phyloP scores from a whole-genome alignment of 2,329 filamentous ascomycete genomes.

The Thermothelomyces thermophilus region DNA sequence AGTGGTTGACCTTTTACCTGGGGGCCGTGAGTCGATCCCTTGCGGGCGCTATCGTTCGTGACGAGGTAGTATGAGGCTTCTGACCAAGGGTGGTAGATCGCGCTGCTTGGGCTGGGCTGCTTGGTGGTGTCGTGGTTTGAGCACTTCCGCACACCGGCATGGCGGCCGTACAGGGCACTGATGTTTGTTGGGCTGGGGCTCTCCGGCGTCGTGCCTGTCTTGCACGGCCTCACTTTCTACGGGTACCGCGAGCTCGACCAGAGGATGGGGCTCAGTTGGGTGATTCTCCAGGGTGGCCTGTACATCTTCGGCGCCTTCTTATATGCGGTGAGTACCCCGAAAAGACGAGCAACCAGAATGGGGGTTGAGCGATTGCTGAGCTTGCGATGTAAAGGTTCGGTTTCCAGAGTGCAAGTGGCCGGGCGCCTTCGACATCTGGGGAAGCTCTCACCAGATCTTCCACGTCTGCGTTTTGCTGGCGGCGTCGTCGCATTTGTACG shows the following conservation, averaged over 20 bases:
- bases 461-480: conserved; percentile 83
- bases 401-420: conserved; percentile 77
- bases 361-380: neutral
- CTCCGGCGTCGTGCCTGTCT: conserved; percentile 74
- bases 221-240: conserved; percentile 66
- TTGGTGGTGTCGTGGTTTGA: conserved; percentile 71
- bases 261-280: conserved; percentile 74
- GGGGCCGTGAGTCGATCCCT: conserved; percentile 52
- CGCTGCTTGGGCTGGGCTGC: conserved; percentile 68
- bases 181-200: conserved; percentile 89
- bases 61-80: too few species aligned
- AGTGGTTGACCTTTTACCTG: conserved; percentile 65
- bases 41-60: neutral
- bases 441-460: conserved; percentile 93
- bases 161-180: conserved; percentile 74
- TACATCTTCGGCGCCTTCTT: conserved; percentile 82
- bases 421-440: conserved; percentile 80
- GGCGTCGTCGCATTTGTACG: conserved; percentile 72
- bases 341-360: neutral
- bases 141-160: conserved; percentile 73
- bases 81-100: conserved; percentile 52
- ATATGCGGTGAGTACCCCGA: conserved; percentile 62
- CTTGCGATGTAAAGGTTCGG: conserved; percentile 52
- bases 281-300: conserved; percentile 70
- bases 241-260: conserved; percentile 59